Conservation (phyloP, 371 early-diverging fungal genomes). For the Mortierella sp. region DNA sequence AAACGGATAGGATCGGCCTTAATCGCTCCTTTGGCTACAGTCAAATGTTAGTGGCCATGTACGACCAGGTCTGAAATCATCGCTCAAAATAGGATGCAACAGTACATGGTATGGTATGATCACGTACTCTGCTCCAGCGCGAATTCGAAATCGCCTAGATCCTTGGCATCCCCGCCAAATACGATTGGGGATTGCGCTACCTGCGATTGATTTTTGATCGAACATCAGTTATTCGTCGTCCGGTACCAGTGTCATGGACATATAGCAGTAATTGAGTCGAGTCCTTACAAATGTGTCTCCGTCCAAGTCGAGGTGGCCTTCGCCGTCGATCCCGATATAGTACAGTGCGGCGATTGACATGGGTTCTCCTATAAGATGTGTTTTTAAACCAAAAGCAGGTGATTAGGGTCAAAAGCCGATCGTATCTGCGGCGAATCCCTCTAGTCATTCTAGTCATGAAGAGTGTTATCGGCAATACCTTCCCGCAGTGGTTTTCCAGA, state of each 20-base stretch:
- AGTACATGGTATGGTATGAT: background rate
- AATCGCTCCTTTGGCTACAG: constrained; percentile 21
- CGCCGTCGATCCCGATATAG: constrained; percentile 77
- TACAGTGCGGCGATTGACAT: constrained; percentile 64
- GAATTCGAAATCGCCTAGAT: constrained; percentile 40
- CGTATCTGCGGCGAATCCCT: background rate
- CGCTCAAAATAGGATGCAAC: no score
- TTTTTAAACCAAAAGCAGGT: no score
- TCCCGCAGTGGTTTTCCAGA: constrained; percentile 69
- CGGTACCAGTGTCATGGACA: no score
- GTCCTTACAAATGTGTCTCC: constrained; percentile 55
- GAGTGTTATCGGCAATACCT: constrained; percentile 21
- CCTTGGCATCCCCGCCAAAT: constrained; percentile 19
- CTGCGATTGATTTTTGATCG: background rate
- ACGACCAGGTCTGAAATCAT: no score
- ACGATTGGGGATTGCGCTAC: constrained; percentile 13
- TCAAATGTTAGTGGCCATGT: background rate
- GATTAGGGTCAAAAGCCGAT: no score
- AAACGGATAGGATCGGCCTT: constrained; percentile 13
- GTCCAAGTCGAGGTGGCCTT: constrained; percentile 67
- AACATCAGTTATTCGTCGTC: no score
- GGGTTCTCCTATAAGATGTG: constrained; percentile 25
- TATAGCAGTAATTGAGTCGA: no score
- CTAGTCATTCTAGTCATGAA: background rate
- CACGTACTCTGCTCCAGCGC: constrained; percentile 35